Evolutionary conservation across 179 eudicot genomes (phyloP).

Genomic region (Pouteria campechiana): DNA sequence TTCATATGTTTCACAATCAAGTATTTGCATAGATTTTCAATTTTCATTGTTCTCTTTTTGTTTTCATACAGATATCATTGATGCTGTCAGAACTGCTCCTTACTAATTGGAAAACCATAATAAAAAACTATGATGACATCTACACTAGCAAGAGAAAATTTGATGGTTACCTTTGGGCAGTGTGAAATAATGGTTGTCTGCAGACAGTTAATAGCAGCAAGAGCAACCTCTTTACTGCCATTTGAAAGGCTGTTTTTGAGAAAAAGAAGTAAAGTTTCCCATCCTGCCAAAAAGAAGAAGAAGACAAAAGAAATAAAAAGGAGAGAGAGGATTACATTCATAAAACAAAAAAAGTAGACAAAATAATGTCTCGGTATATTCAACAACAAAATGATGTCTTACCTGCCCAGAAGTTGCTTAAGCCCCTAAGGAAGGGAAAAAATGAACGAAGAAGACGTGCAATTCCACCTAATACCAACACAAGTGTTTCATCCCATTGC

Average conservation of each 20-base stretch:
- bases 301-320: neutral
- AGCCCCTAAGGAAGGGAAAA: conserved; percentile 68
- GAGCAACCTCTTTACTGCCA: conserved; percentile 95
- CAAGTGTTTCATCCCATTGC: conserved; percentile 99
- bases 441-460: conserved; percentile 81
- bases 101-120: neutral
- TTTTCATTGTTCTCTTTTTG: no score
- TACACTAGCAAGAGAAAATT: neutral
- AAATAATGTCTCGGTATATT: neutral
- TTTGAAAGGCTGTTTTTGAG: conserved; percentile 59
- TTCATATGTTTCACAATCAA: no score
- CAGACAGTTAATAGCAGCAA: conserved; percentile 89
- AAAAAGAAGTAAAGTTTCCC: conserved; percentile 75
- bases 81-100: neutral
- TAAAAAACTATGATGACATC: neutral
- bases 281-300: conserved; percentile 40
- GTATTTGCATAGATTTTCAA: no score
- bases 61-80: no score
- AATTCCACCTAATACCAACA: conserved; percentile 80
- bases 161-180: conserved; percentile 57
- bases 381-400: conserved; percentile 4
- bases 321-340: neutral
- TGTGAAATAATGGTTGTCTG: conserved; percentile 87
- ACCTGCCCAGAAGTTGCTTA: conserved; percentile 87
- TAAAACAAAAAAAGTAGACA: neutral